Base-by-base conservation (phyloP, 129 eudicot species). In the Helichrysum umbraculigerum region DNA sequence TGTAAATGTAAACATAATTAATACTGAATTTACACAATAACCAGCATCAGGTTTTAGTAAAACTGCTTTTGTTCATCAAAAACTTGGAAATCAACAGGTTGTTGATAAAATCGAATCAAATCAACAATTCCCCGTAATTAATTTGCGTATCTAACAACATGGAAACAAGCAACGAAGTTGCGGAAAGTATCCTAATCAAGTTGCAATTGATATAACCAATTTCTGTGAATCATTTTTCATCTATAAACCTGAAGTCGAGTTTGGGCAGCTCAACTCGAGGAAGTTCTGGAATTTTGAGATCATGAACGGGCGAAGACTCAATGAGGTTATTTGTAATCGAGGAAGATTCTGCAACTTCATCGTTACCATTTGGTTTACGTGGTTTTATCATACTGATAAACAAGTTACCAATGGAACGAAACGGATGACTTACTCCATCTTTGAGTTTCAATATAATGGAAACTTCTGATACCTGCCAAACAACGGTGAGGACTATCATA, bases 401-500 rank as follows among this genome's bases (percentile, higher is more conserved):
- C 35, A 87, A 4, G 64, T 77, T 78, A 47, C 86, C 81, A 12
- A 90, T 4, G 68, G 92, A 83, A 72, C 76, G 85, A 58, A 90
- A 77, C 0, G 98, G 98, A 67, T 93, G 85, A 29, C 56, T 85
- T 10, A 93, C 33, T 32, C 96, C 92, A 22, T 88, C 69, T 85
- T 83, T 93, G 30, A 90, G 75, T 79, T 80, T 90, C 71, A 86
- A 44, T 61, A 90, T 82, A 22, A 93, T 79, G 28, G 96, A 85
- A 62, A 88, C 95, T 71, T 90, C 98, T 0, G 95, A 90, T 72
- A 93, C 63, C 70, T 93, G 96, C 96, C 98, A 93, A 11, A 70
- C 83, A 11, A 87, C 47, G 0, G 96, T 93, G 62, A 93, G 85
- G 8, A 88, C 72, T 44, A 93, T 90, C 89, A 90, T 76, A 58